Base-by-base conservation (phyloP, 2,329 filamentous ascomycete species). In the Blastomyces emzantsi region DNA sequence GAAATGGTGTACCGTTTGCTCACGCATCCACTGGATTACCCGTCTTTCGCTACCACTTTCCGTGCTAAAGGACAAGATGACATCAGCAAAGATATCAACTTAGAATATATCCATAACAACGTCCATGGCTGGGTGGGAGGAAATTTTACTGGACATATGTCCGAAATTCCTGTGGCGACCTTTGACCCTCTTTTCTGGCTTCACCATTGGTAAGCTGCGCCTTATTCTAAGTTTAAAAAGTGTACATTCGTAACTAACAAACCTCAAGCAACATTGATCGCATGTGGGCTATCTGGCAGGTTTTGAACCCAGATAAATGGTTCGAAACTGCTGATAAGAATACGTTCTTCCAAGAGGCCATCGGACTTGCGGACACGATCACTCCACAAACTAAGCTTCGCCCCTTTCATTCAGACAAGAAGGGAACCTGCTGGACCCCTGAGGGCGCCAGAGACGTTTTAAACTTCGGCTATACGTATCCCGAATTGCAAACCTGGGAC, bases 111-210 rank as follows among this genome's bases (percentile, higher is more conserved):
- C 30, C 80, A 82, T 66, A 79, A 81, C 67, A 74, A 72, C 54
- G 74, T 82, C 49, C 80, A 82, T 67, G 82, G 82, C 47, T 80
- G 83, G 64, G 79, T 81, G 6, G 89, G 83, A 47, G 76, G 81
- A 62, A 73, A 76, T 64, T 80, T 81, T 47, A 66, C 63, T 49
- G 87, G 88, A 1, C 87, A 90, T 69, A 88, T 89, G 84, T 84
- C 82, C 52, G 88, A 84, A 73, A 85, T 87, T 41, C 84, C 86
- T n/a, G 87, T 89, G 66, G 89, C 90, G 1, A 84, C 88, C 0
- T 94, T 91, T 72, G 90, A 95, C 71, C 90, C 90, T 0, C 47
- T 62, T 30, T 62, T 62, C 45, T 62, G 60, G 60, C 60, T 62
- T 52, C 60, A 62, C 36, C 60, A 62, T 39, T 62, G 60, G 60